phyloP scores from a whole-genome alignment of 768 basidiomycete genomes.

The Serendipita sp. region DNA sequence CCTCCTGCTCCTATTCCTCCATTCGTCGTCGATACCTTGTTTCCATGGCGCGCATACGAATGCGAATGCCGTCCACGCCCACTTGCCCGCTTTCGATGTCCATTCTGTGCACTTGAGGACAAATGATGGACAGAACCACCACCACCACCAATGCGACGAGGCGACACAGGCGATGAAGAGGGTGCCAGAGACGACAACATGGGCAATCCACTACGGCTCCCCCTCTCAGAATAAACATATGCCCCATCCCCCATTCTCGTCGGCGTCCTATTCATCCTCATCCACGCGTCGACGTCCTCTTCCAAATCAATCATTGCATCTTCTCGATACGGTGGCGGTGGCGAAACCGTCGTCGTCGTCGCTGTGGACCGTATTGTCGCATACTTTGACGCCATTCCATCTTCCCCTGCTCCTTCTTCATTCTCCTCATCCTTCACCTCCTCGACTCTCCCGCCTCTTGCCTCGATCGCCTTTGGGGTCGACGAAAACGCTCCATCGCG shows the following conservation, averaged over 20 bases:
- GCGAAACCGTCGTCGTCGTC: slow-evolving; percentile 25
- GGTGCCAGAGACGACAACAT: too few species aligned
- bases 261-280: slow-evolving; percentile 30
- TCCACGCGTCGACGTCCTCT: slow-evolving; percentile 10
- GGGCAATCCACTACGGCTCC: too few species aligned
- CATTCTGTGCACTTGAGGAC: background rate
- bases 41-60: too few species aligned
- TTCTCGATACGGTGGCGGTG: slow-evolving; percentile 31
- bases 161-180: background rate
- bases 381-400: background rate
- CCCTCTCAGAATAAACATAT: too few species aligned
- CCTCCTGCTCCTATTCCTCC: too few species aligned
- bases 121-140: slow-evolving; percentile 14
- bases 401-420: too few species aligned
- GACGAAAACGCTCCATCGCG: slow-evolving; percentile 53
- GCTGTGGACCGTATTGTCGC: background rate
- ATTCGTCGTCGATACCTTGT: too few species aligned
- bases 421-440: background rate
- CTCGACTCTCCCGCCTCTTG: background rate
- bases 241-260: background rate
- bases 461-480: slow-evolving; percentile 14
- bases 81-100: background rate
- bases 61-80: too few species aligned
- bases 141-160: slow-evolving; percentile 19
- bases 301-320: slow-evolving; percentile 20